Evolutionary conservation across 106 monocot species (phyloP), one percentile per base, ranked within the genome.

Genomic region (Triglochin maritima): DNA sequence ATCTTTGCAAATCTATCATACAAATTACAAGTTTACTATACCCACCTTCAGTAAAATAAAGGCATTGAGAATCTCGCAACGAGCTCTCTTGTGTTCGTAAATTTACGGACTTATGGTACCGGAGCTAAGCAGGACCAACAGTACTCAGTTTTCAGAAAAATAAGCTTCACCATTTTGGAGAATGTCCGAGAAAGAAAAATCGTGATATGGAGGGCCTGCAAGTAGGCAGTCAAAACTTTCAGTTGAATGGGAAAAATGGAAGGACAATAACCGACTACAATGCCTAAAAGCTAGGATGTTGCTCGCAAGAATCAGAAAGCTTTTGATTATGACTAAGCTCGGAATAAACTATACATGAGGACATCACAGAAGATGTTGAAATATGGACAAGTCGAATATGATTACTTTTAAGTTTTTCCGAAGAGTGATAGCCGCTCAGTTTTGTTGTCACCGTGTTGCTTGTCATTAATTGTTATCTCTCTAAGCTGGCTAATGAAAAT

Each of bases 181-280:
- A 55, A 89, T 65, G 58, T 94, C 89, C 2, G 72, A 79, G 57
- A 94, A 84, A 12, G 84, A 86, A 74, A 89, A 94, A 76, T 84
- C 85, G 73, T 90, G 88, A 66, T 85, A 88, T 13, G 85, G 85
- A 17, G 82, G 77, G 64, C 94, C 94, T 94, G 81, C 57, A 79
- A 79, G 45, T 17, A 59, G 42, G 17, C 16, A 59, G 7, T 59
- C 59, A 59, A 7, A 41, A 15, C 7, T 59, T 59, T 12, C 17
- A 6, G 12, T 64, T 7, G 43, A 12, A 44, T 1, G 16, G 8
- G 9, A 52, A 50, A 66, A 68, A 52, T 10, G 14, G 29, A 29
- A 29, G 29, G 29, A 29, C 29, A 1, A 29, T 29, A 29, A 29
- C 29, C 29, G 29, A 29, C 29, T 29, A 29, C 29, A 29, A 29